A percentile compares a stretch with the other conserved stretches of the same genome.
These are phyloP conservation scores for Scedosporium apiospermum DNA, from an alignment of 2,329 filamentous ascomycete genomes.

Conservation along the genomic window DNA sequence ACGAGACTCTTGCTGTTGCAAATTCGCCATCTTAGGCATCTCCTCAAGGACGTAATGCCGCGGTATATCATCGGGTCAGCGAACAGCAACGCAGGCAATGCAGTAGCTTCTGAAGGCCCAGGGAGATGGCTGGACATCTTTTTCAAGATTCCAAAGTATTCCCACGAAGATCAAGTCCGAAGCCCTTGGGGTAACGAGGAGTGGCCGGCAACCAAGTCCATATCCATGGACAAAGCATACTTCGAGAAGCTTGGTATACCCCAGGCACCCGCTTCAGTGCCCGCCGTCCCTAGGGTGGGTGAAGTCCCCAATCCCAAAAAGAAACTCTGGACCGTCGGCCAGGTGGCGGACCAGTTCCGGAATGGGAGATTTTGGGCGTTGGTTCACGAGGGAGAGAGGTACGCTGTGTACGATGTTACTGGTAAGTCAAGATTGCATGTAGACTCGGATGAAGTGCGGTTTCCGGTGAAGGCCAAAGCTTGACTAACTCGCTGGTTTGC, in stretches of 20 bases:
- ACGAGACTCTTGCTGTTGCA: not conserved
- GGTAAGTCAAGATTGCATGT: conserved; percentile 3
- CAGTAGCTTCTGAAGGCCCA: not conserved
- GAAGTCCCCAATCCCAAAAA: not conserved
- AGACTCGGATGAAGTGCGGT: conserved; percentile 2
- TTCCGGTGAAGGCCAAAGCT: not conserved
- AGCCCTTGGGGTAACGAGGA: not conserved
- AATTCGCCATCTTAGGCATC: not conserved
- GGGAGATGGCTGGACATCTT: not conserved
- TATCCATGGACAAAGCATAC: not conserved
- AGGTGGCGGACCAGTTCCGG: not conserved
- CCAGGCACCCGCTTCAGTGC: not conserved
- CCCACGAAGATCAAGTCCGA: not conserved
- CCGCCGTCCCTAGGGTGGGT: not conserved
- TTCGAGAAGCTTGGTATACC: not conserved
- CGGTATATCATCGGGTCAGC: not conserved
- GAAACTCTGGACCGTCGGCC: not conserved
- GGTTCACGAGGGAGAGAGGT: not conserved
- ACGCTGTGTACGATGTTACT: not conserved
- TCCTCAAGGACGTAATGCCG: not conserved
- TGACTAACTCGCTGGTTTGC: not conserved
- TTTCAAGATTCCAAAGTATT: not conserved
- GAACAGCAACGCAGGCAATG: not conserved
- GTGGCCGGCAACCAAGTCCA: not conserved
- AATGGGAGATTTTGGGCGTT: not conserved